Conservation (phyloP, 2,329 filamentous ascomycete genomes). For the Thielaviopsis cerberus region DNA sequence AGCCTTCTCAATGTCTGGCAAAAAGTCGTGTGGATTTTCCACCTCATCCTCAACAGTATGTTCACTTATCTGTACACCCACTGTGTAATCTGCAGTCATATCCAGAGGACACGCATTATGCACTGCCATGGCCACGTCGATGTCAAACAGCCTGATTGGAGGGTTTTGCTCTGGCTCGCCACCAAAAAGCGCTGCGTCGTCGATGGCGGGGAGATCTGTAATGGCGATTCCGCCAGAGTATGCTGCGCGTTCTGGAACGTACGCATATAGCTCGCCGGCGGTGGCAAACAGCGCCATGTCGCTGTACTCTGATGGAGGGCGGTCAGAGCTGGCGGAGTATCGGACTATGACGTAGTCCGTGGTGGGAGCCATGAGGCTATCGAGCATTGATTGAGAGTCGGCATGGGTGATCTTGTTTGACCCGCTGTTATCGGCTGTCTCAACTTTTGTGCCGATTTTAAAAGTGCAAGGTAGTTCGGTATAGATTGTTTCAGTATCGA, state of each 20-base stretch:
- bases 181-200: background rate
- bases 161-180: background rate
- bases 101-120: background rate
- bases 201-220: background rate
- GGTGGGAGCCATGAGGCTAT: background rate
- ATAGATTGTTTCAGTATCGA: too few species aligned
- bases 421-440: background rate
- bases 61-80: background rate
- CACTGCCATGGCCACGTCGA: background rate
- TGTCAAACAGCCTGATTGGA: background rate
- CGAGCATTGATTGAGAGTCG: background rate
- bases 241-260: background rate
- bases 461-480: too few species aligned
- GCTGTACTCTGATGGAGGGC: background rate
- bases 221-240: background rate
- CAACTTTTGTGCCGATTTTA: too few species aligned
- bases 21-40: too few species aligned
- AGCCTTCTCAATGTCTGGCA: too few species aligned
- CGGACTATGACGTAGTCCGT: background rate
- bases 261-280: background rate
- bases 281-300: background rate
- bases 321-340: background rate
- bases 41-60: background rate
- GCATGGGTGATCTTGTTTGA: too few species aligned
- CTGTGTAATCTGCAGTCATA: background rate